phyloP scores from a whole-genome alignment of 148 eudicot species.

The Amaranthus hypochondriacus region DNA sequence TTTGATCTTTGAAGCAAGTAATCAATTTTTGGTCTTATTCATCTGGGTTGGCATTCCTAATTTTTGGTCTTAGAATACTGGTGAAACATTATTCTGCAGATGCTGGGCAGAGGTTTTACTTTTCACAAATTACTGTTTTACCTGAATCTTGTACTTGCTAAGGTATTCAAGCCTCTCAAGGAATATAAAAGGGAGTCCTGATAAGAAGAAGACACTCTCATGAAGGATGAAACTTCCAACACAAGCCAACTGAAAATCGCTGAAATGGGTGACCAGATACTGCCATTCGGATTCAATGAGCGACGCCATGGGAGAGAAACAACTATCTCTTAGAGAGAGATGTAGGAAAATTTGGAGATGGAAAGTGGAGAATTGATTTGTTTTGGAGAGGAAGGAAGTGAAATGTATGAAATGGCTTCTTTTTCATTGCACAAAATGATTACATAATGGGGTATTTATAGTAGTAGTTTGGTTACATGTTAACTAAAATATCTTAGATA shows the following conservation, averaged over 20 bases:
- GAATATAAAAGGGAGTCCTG: conserved; percentile 83
- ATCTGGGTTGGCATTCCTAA: background rate
- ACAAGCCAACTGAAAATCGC: conserved; percentile 88
- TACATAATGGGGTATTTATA: too few species aligned
- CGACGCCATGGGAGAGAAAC: conserved; percentile 42
- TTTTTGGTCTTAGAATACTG: too few species aligned
- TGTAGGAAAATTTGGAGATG: too few species aligned
- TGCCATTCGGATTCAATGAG: conserved; percentile 65
- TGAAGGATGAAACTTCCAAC: conserved; percentile 91
- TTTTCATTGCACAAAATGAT: too few species aligned
- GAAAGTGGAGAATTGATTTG: too few species aligned
- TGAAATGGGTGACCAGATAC: conserved; percentile 85
- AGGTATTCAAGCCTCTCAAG: conserved; percentile 84
- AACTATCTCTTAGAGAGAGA: conserved; percentile 17
- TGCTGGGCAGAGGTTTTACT: too few species aligned
- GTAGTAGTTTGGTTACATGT: too few species aligned
- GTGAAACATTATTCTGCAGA: too few species aligned
- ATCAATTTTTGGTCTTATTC: background rate
- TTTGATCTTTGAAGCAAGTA: conserved; percentile 16
- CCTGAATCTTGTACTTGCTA: conserved; percentile 97
- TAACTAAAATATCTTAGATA: too few species aligned
- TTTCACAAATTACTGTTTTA: too few species aligned
- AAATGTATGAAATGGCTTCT: too few species aligned
- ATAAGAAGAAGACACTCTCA: conserved; percentile 86
- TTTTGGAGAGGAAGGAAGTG: too few species aligned